Conservation (phyloP, 2,329 filamentous ascomycete genomes). For the Dactylellina cionopaga region DNA sequence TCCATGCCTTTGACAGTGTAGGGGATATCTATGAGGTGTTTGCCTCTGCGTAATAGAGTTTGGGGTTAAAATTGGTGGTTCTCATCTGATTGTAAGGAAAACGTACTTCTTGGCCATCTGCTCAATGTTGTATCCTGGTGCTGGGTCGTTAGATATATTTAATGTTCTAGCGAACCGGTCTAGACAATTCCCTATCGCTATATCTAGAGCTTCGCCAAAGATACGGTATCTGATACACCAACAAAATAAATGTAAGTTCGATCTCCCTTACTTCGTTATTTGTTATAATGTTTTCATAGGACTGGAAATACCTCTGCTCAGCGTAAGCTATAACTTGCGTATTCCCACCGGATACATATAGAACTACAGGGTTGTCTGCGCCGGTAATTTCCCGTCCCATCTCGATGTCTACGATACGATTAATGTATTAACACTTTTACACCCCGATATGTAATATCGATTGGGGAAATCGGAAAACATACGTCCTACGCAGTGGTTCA, state of each 20-base stretch:
- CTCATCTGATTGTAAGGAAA: background rate
- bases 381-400: conserved; percentile 96
- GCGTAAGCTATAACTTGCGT: conserved; percentile 98
- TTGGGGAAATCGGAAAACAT: conserved; percentile 57
- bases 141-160: conserved; percentile 91
- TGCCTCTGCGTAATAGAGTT: conserved; percentile 60
- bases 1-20: conserved; percentile 99
- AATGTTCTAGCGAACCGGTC: conserved; percentile 94
- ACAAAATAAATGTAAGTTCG: no score
- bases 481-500: conserved; percentile 96
- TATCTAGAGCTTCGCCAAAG: conserved; percentile 96
- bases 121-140: conserved; percentile 97
- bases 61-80: background rate
- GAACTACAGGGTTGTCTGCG: conserved; percentile 87
- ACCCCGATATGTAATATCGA: background rate
- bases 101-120: conserved; percentile 77
- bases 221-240: conserved; percentile 92
- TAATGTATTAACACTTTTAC: background rate
- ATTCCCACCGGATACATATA: conserved; percentile 96
- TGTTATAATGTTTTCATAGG: no score
- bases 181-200: conserved; percentile 96
- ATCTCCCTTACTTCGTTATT: no score
- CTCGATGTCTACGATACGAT: conserved; percentile 77
- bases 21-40: conserved; percentile 81
- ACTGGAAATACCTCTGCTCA: conserved; percentile 75